A percentile compares a stretch with the other conserved stretches of the same genome.
Evolutionary conservation across 495 filamentous ascomycete genomes (phyloP).

Genomic region (Lasiosphaeris hirsuta): DNA sequence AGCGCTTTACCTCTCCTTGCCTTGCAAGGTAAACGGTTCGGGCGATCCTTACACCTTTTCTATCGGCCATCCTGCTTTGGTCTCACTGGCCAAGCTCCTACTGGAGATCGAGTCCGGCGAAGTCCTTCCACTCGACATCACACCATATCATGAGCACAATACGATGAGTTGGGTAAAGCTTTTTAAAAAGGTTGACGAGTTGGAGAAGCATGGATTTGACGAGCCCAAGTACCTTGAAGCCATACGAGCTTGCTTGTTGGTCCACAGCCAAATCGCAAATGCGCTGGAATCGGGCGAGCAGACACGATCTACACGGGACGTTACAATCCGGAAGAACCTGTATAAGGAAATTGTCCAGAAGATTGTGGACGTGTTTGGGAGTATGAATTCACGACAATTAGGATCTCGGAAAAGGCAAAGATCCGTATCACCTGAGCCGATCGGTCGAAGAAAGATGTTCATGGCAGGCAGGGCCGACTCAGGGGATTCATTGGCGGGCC

Average conservation of each 20-base stretch:
- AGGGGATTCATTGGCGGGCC: too few species aligned
- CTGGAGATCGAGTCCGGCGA: constrained; percentile 4
- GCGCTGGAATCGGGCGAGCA: too few species aligned
- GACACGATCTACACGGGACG: neutral
- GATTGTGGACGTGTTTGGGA: neutral
- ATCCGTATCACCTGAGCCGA: too few species aligned
- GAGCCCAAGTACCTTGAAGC: neutral
- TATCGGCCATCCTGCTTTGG: constrained; percentile 8
- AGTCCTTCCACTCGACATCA: too few species aligned
- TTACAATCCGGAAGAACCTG: neutral
- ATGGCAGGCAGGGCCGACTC: too few species aligned
- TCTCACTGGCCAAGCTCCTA: constrained; percentile 11
- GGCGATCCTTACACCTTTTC: neutral
- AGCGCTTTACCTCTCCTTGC: too few species aligned
- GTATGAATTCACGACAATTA: neutral
- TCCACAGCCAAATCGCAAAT: constrained; percentile 2
- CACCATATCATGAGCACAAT: too few species aligned
- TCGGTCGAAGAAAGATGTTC: too few species aligned
- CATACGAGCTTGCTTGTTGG: constrained; percentile 1
- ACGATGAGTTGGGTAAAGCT: too few species aligned
- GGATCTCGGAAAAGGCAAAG: too few species aligned
- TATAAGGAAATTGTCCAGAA: neutral
- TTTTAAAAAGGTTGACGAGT: neutral
- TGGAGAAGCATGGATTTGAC: neutral
- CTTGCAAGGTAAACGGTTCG: too few species aligned